A percentile compares a stretch with the other conserved stretches of the same genome.
These are phyloP conservation scores for Aspergillus sp. DNA, from an alignment of 2,329 filamentous ascomycete genomes.

Conservation along the genomic window DNA sequence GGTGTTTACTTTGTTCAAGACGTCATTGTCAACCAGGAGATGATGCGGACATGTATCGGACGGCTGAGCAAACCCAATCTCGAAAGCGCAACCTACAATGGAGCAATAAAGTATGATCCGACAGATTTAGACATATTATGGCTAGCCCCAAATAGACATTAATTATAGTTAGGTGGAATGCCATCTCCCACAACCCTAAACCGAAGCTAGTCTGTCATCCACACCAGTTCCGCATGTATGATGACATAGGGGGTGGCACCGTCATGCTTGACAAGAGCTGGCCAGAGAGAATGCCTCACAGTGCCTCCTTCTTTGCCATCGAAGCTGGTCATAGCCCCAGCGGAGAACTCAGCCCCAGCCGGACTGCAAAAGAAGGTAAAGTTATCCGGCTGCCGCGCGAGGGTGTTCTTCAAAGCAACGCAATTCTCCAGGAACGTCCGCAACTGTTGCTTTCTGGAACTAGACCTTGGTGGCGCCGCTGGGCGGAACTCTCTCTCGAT, in stretches of 20 bases:
- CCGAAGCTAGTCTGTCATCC: neutral
- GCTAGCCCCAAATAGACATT: neutral
- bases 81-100: too few relatives aligned
- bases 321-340: neutral
- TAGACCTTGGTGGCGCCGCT: neutral
- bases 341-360: neutral
- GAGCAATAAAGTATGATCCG: too few relatives aligned
- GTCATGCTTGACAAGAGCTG: neutral
- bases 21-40: too few relatives aligned
- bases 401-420: neutral
- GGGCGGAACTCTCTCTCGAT: neutral
- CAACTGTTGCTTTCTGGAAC: neutral
- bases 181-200: neutral
- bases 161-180: neutral
- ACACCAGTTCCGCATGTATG: slow-evolving; percentile 6
- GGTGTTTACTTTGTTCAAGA: too few relatives aligned
- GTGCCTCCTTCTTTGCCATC: neutral
- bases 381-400: neutral
- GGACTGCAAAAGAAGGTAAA: neutral
- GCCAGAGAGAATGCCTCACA: slow-evolving; percentile 10
- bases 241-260: neutral
- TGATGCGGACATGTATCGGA: too few relatives aligned
- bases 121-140: too few relatives aligned
- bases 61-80: too few relatives aligned
- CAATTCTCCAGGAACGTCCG: slow-evolving; percentile 4